Percentiles rank a stretch among this genome's conserved stretches.
Conservation (phyloP, 805 yeast genomes). For the baker's yeast (Saccharomyces cerevisiae) region DNA sequence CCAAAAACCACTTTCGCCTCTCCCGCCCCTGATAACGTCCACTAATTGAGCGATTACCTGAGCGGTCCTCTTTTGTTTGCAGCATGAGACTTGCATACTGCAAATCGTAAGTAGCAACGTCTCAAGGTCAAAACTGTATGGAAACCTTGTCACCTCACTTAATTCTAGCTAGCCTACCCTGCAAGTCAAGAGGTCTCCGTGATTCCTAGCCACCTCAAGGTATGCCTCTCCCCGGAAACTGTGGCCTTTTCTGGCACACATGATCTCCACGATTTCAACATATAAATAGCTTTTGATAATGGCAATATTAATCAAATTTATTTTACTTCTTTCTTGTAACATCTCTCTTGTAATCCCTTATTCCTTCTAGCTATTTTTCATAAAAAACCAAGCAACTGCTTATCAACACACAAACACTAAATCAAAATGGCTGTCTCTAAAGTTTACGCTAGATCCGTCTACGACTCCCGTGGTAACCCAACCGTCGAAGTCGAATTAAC, state of each 20-base stretch:
- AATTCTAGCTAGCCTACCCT: neutral
- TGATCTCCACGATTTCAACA: neutral
- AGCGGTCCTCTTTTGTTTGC: neutral
- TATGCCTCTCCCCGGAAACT: neutral
- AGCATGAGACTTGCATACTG: neutral
- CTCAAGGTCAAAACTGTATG: neutral
- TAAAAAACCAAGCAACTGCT: constrained; percentile 16
- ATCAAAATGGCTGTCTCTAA: constrained; percentile 61
- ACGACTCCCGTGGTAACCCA: constrained; percentile 97
- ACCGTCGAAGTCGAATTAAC: constrained; percentile 89
- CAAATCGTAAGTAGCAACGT: neutral
- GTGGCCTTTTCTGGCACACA: neutral
- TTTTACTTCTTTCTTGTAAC: neutral
- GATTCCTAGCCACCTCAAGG: neutral
- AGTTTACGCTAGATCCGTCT: constrained; percentile 79
- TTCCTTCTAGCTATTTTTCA: neutral
- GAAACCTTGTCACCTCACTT: neutral
- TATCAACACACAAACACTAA: neutral
- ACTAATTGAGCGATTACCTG: neutral
- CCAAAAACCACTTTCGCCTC: neutral
- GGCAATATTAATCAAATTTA: neutral
- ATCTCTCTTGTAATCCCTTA: neutral
- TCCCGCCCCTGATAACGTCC: neutral
- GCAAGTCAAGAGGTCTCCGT: neutral
- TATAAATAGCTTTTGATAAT: neutral